Evolutionary conservation across 257 asterid genomes (phyloP).

Genomic region (Leonotis leonurus): DNA sequence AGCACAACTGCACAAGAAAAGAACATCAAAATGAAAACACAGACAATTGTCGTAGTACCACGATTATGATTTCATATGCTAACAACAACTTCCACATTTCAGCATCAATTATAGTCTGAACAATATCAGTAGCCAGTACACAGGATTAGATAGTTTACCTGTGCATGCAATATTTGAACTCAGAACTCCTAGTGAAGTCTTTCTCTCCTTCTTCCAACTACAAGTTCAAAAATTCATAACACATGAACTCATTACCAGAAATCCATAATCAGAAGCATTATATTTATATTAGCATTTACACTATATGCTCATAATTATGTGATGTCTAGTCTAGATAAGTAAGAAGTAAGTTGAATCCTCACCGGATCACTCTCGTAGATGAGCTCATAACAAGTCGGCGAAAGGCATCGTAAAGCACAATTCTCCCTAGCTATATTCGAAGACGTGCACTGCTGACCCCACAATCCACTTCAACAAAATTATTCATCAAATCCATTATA

Average conservation of each 20-base stretch:
- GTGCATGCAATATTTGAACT: slow-evolving; percentile 93
- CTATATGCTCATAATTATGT: background rate
- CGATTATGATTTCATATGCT: background rate
- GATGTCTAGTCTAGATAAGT: background rate
- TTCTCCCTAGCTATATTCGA: slow-evolving; percentile 72
- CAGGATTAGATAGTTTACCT: slow-evolving; percentile 36
- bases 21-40: background rate
- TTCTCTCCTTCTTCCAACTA: slow-evolving; percentile 97
- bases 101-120: background rate
- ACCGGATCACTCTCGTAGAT: slow-evolving; percentile 93
- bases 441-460: slow-evolving; percentile 75
- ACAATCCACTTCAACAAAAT: slow-evolving; percentile 57
- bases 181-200: slow-evolving; percentile 66
- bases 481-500: slow-evolving; percentile 8
- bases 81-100: background rate
- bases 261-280: background rate
- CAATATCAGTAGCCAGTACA: background rate
- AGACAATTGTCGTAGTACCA: background rate
- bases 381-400: slow-evolving; percentile 72
- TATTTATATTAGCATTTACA: background rate
- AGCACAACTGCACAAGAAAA: background rate
- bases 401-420: slow-evolving; percentile 76
- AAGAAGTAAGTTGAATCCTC: slow-evolving; percentile 17
- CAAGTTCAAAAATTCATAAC: slow-evolving; percentile 20
- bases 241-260: slow-evolving; percentile 8